phyloP scores from a whole-genome alignment of 352 stramenopile species.

The Globisporangium radiosum region DNA sequence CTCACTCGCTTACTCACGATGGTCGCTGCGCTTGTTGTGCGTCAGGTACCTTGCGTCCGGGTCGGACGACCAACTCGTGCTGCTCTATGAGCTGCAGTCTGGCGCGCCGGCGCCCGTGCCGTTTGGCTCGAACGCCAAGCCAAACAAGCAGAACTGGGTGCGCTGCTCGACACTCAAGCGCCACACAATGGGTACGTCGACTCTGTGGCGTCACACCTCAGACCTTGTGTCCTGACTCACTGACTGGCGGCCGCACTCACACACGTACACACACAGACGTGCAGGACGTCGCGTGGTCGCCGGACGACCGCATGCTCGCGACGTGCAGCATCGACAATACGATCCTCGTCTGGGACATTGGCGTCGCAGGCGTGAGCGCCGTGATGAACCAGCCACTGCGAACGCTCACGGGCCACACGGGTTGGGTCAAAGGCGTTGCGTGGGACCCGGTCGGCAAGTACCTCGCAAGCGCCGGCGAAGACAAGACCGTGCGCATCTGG shows the following conservation, averaged over 20 bases:
- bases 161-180: slow-evolving; percentile 74
- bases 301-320: slow-evolving; percentile 82
- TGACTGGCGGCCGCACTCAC: neutral
- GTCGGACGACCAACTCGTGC: slow-evolving; percentile 76
- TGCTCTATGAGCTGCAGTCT: slow-evolving; percentile 76
- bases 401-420: slow-evolving; percentile 68
- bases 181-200: slow-evolving; percentile 68
- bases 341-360: slow-evolving; percentile 83
- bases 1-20: neutral
- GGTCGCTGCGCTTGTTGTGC: neutral
- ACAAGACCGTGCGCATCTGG: slow-evolving; percentile 85
- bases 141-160: slow-evolving; percentile 83
- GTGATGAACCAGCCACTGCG: slow-evolving; percentile 81
- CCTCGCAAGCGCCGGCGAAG: slow-evolving; percentile 78
- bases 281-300: slow-evolving; percentile 81
- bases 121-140: slow-evolving; percentile 71
- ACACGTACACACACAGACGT: slow-evolving; percentile 41
- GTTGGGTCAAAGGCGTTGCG: slow-evolving; percentile 83
- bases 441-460: slow-evolving; percentile 88
- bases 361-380: slow-evolving; percentile 34
- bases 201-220: too few species aligned
- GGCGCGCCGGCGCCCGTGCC: slow-evolving; percentile 57
- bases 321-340: slow-evolving; percentile 87
- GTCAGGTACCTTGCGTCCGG: slow-evolving; percentile 67
- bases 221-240: neutral